phyloP scores from a whole-genome alignment of 179 eudicot genomes.

The Carnegiea gigantea region DNA sequence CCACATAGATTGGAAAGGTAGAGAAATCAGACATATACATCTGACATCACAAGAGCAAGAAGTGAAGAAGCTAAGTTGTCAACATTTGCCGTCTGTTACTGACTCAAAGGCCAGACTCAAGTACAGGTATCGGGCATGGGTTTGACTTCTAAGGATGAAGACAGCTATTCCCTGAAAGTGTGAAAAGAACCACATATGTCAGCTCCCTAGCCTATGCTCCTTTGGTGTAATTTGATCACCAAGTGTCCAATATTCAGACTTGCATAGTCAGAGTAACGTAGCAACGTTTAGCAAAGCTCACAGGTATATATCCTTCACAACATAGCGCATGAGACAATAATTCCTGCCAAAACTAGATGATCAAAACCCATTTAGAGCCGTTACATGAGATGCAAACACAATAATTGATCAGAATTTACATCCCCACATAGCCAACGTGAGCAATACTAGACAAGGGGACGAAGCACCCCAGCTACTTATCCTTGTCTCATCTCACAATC shows the following conservation, averaged over 20 bases:
- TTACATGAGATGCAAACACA: background rate
- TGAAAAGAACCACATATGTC: background rate
- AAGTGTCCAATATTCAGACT: background rate
- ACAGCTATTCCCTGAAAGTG: background rate
- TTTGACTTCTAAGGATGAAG: background rate
- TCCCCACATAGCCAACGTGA: background rate
- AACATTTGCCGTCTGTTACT: no score
- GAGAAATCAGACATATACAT: no score
- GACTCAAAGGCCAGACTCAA: no score
- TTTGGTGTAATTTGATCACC: background rate
- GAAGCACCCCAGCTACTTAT: background rate
- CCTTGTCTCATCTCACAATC: background rate
- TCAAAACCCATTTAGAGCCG: background rate
- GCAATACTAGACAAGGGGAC: background rate
- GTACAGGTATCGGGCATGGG: background rate
- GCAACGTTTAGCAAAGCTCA: background rate
- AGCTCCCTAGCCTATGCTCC: background rate
- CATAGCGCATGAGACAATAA: background rate
- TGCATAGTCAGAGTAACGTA: background rate
- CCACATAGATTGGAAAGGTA: no score
- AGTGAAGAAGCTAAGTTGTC: no score
- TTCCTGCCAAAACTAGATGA: background rate
- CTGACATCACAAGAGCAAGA: no score
- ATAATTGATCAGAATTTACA: background rate
- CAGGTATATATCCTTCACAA: background rate